Base-by-base conservation (phyloP, 768 basidiomycete genomes). In the Coprinellus micaceus region DNA sequence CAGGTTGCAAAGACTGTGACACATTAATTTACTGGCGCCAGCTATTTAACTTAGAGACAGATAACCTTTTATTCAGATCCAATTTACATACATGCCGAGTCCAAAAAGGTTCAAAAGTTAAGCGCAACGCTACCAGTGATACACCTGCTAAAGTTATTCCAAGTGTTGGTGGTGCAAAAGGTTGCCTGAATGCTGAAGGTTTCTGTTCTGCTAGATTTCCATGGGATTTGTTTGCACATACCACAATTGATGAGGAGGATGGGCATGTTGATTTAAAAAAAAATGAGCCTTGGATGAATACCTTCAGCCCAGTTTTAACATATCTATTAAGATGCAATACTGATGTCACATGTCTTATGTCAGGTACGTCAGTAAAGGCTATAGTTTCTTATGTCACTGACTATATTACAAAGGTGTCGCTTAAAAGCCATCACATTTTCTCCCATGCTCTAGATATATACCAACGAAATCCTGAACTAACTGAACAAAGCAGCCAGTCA, bases 341-440 rank as follows among this genome's bases (percentile, higher is more conserved):
- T 4, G 74, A 77, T 63, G 67, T 73, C 0, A 72, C 73, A 0
- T 69, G 69, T 53, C 48, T 77, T 1, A 48, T 70, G 17, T 76
- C 73, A 22, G 76, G 76, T 0, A 78, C 76, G 3, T 64, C 71
- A 1, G 66, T 78, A 1, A 75, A 76, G 49, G 66, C 72, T n/a
- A 64, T 74, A 2, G 56, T 76, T 0, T 62, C 67, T 19, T 77
- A 77, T 64, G 66, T 77, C 0, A 66, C 76, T 4, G 74, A 80
- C 37, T 80, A 80, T 60, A 67, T 79, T 0, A 77, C 74, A 0
- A 80, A 80, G 59, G 47, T 64, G 0, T 41, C 61, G 1, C 57
- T 80, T 10, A 79, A 77, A 45, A 75, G 71, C 0, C 66, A 74
- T 61, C 62, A 62, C 12, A 64, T 75, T 25, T 77, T 78, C 64